These are phyloP conservation scores for Catenaria anguillulae DNA, from an alignment of 371 early-diverging fungal species.

Conservation along the genomic window DNA sequence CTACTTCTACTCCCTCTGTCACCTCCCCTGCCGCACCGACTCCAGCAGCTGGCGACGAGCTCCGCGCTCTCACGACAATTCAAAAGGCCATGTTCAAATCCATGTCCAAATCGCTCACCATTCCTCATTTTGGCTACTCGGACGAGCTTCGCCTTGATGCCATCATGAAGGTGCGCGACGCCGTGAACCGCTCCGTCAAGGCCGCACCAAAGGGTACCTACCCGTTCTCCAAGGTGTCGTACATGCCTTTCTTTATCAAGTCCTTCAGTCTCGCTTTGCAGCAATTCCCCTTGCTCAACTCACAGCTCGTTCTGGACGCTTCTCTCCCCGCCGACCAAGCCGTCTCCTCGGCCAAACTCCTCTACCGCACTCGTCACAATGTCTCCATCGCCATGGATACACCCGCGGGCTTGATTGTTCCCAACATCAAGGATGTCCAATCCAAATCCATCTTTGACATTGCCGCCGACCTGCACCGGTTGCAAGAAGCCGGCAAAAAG, in stretches of 20 bases:
- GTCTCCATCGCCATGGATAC: slow-evolving; percentile 96
- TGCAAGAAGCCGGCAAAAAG: slow-evolving; percentile 52
- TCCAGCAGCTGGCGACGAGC: slow-evolving; percentile 19
- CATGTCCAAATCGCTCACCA: slow-evolving; percentile 80
- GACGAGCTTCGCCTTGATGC: slow-evolving; percentile 75
- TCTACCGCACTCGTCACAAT: slow-evolving; percentile 66
- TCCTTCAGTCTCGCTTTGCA: slow-evolving; percentile 67
- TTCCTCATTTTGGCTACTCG: slow-evolving; percentile 89
- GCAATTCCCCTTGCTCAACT: slow-evolving; percentile 80
- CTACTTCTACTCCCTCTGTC: no score
- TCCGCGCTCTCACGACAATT: slow-evolving; percentile 50
- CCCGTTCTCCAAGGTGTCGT: slow-evolving; percentile 60
- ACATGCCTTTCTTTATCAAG: slow-evolving; percentile 92
- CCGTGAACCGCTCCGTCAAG: slow-evolving; percentile 46
- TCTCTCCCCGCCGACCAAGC: slow-evolving; percentile 13
- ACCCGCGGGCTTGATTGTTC: slow-evolving; percentile 80
- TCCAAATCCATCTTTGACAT: slow-evolving; percentile 78
- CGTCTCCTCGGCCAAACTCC: slow-evolving; percentile 31
- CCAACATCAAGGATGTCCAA: slow-evolving; percentile 85
- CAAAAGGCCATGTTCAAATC: slow-evolving; percentile 94
- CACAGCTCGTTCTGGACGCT: slow-evolving; percentile 29
- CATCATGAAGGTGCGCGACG: slow-evolving; percentile 41
- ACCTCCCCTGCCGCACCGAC: neutral
- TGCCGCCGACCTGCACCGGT: slow-evolving; percentile 63
- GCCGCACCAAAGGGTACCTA: slow-evolving; percentile 20